These are phyloP conservation scores for Polyplosphaeria fusca DNA, from an alignment of 495 filamentous ascomycete species.

Conservation along the genomic window DNA sequence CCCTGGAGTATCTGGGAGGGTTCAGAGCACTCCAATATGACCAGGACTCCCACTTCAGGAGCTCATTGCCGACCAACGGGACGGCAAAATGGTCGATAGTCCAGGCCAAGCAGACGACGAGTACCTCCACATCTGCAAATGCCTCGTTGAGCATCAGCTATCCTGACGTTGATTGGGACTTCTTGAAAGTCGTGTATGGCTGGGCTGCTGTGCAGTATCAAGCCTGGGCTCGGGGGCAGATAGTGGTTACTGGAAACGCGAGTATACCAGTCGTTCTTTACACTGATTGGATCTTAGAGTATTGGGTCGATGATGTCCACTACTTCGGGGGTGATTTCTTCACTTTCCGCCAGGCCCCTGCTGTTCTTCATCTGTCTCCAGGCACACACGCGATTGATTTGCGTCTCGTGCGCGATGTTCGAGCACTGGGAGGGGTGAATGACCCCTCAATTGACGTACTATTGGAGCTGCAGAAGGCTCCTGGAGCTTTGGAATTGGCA, in stretches of 20 bases:
- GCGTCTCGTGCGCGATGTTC: constrained; percentile 53
- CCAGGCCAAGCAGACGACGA: constrained; percentile 33
- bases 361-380: constrained; percentile 49
- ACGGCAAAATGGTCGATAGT: constrained; percentile 47
- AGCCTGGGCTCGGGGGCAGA: constrained; percentile 54
- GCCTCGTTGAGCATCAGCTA: constrained; percentile 47
- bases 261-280: constrained; percentile 44
- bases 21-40: constrained; percentile 48
- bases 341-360: constrained; percentile 48
- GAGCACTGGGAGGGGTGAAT: constrained; percentile 50
- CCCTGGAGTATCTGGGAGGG: constrained; percentile 52
- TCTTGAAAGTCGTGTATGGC: constrained; percentile 54
- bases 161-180: constrained; percentile 50
- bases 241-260: constrained; percentile 39
- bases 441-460: constrained; percentile 44
- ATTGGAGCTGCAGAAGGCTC: constrained; percentile 35
- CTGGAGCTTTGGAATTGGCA: constrained; percentile 28
- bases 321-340: constrained; percentile 61
- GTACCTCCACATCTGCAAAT: constrained; percentile 26
- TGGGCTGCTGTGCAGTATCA: constrained; percentile 61
- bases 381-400: constrained; percentile 53
- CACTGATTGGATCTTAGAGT: constrained; percentile 49
- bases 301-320: constrained; percentile 49
- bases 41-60: constrained; percentile 43
- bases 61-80: constrained; percentile 52